phyloP scores from a whole-genome alignment of 2,329 filamentous ascomycete genomes.

The Simplicillium sp. region DNA sequence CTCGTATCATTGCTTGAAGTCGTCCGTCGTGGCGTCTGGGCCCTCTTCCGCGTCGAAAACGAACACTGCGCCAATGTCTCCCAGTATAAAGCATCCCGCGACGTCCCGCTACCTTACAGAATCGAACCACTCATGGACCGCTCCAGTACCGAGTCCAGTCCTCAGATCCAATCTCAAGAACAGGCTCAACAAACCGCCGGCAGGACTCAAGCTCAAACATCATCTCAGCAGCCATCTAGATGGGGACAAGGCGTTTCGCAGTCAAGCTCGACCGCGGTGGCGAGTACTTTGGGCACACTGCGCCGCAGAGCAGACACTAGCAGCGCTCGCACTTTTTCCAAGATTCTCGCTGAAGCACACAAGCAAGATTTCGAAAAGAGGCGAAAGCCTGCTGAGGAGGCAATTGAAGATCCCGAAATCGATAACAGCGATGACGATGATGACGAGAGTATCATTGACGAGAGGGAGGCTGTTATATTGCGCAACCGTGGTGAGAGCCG shows the following conservation, averaged over 20 bases:
- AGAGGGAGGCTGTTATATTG: constrained; percentile 5
- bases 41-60: constrained; percentile 89
- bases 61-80: constrained; percentile 91
- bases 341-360: constrained; percentile 75
- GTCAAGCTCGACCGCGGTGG: constrained; percentile 12
- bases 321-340: constrained; percentile 33
- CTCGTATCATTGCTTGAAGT: constrained; percentile 70
- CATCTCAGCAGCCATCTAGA: constrained; percentile 1
- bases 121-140: constrained; percentile 38
- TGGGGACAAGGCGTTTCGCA: constrained; percentile 4
- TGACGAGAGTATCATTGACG: constrained; percentile 15
- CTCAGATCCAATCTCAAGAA: constrained; percentile 9
- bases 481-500: background rate
- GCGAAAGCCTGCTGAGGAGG: constrained; percentile 29
- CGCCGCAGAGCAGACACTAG: constrained; percentile 22
- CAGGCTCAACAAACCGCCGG: constrained; percentile 6
- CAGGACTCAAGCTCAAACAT: background rate
- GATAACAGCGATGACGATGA: constrained; percentile 22
- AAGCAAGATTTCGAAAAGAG: constrained; percentile 87
- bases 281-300: constrained; percentile 12
- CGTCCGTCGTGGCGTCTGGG: constrained; percentile 81
- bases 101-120: constrained; percentile 77
- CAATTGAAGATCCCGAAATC: constrained; percentile 8
- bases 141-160: constrained; percentile 23
- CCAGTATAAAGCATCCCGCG: constrained; percentile 80